Evolutionary conservation across 2,329 filamentous ascomycete genomes (phyloP), one percentile per base, ranked within the genome.

Genomic region (Drechslerella coelobrocha): DNA sequence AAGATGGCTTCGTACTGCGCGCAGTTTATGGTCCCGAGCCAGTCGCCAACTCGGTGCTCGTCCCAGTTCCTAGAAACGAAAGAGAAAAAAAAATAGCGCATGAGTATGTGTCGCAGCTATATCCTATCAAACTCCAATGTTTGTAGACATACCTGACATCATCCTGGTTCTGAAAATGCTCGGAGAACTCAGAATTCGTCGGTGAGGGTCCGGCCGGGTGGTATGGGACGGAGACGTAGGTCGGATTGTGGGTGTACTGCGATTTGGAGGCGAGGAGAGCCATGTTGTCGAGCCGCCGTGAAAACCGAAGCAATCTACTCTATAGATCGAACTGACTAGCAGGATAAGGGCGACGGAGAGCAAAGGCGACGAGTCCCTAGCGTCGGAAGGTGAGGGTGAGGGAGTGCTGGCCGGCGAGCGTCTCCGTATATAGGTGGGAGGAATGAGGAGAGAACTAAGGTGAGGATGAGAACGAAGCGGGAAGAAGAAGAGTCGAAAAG

Each of bases 41-140:
- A 99, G 55, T 96, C 90, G 77, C 89, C 90, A 27, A 99, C 94
- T 74, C 88, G 88, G 74, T 92, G 89, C 81, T 97, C 94, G 77
- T 93, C 89, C 93, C 93, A 97, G 53, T 71, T 71, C 47, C 66
- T 71, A 31, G 17, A 45, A 21, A n/a, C n/a, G n/a, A n/a, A 29
- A 24, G 34, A 14, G 12, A 34, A 27, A n/a, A 37, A 41, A 41
- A 45, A 45, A 45, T 45, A 14, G 14, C 50, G 39, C 17, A 37
- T 59, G 21, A 80, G 83, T 75, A 83, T 86, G 75, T n/a, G 75
- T 68, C 61, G 74, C 12, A 23, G 21, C 69, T 45, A 34, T 61
- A 37, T 27, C 37, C 52, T 31, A 61, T 26, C 37, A 43, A 14
- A 55, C 24, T 45, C 29, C 6, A 31, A 12, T 31, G 12, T 19